Evolutionary conservation across 768 basidiomycete species (phyloP), one percentile per base, ranked within the genome.

Genomic region (Boletus pseudo-olivaceus): DNA sequence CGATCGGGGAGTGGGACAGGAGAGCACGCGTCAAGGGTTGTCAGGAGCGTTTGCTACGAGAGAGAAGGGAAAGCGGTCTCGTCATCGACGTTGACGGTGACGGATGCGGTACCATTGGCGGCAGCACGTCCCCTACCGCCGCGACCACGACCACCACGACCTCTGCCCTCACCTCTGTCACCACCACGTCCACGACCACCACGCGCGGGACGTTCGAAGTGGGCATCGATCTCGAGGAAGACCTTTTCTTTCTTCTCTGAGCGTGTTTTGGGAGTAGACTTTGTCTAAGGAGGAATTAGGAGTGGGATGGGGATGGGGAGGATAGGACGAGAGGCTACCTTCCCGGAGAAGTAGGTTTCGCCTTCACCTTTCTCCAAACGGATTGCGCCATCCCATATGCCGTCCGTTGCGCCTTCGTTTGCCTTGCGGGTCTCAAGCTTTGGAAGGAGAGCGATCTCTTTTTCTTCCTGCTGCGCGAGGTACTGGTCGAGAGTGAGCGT

Each of bases 401-500:
- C 74, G 30, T 81, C 82, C 42, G 87, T 85, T 32, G 80, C 78
- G 56, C 90, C 90, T 53, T 93, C 92, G 70, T 91, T 90, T 63
- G 87, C 92, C 72, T 86, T 82, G 54, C 81, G 75, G 37, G 71
- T 72, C 70, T 94, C 92, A 67, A 93, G 81, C 75, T 93, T 91
- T 66, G 88, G 90, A 43, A 93, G 71, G 64, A 72, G 66, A 42
- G 78, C 58, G 26, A 64, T 66, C 1, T 81, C 80, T 66, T 78
- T 80, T 58, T 86, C 85, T 70, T 82, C 84, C 71, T 88, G 78
- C 73, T 92, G 84, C 62, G 92, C 88, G 56, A 90, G 78, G 77
- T 94, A 98, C 70, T 98, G 88, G 47, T 97, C 95, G 67, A 94
- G 81, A 39, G 95, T 95, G 66, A 97, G 82, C 41, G 91, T 93